Evolutionary conservation across 352 stramenopile genomes (phyloP).

Genomic region (Globisporangium cederbergense): DNA sequence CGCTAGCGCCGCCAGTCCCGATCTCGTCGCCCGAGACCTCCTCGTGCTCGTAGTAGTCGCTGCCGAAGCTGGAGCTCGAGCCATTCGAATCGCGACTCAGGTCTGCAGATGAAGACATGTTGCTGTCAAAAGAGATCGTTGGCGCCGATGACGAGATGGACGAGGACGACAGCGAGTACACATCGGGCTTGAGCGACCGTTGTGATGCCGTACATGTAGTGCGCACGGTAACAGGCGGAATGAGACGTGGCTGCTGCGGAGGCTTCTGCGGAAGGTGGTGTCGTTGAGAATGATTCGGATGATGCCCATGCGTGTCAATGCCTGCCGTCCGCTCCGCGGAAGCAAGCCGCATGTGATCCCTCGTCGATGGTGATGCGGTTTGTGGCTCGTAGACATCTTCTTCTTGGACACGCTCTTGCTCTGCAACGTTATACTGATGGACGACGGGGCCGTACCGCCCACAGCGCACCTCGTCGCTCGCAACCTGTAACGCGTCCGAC

Average conservation of each 20-base stretch:
- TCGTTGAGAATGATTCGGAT: not conserved
- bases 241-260: not conserved
- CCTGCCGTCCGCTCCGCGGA: not conserved
- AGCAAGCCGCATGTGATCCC: not conserved
- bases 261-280: conserved; percentile 11
- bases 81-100: conserved; percentile 8
- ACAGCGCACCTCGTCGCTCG: conserved; percentile 21
- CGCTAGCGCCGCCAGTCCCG: not conserved
- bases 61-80: conserved; percentile 8
- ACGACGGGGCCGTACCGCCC: conserved; percentile 9
- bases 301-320: not conserved
- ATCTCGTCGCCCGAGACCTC: conserved; percentile 20
- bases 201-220: not conserved
- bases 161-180: conserved; percentile 1
- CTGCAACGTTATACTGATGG: not conserved
- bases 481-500: conserved; percentile 19
- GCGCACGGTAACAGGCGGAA: not conserved
- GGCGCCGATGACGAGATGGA: not conserved
- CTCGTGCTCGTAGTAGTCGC: conserved; percentile 1
- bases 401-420: not conserved
- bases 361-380: not conserved
- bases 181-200: conserved; percentile 1
- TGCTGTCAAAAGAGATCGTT: conserved; percentile 9
- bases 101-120: conserved; percentile 1
- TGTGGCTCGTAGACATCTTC: not conserved